phyloP scores from a whole-genome alignment of 2,329 filamentous ascomycete species.

The Neofusicoccum ribis region DNA sequence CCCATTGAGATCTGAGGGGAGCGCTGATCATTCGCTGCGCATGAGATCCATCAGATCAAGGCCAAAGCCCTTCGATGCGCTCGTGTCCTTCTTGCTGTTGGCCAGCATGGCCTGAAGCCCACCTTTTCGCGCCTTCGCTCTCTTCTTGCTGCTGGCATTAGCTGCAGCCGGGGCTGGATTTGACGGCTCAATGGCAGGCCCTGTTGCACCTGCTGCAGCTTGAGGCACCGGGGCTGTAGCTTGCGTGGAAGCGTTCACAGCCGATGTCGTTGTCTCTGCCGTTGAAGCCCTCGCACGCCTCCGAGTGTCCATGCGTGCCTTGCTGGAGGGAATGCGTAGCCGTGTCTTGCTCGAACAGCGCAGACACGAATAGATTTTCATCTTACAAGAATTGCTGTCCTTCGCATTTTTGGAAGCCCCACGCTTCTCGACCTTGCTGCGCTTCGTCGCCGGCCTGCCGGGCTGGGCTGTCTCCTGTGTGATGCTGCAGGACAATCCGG shows the following conservation, averaged over 20 bases:
- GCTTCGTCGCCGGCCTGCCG: background rate
- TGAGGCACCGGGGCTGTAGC: background rate
- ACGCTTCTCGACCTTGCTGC: background rate
- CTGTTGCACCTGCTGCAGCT: background rate
- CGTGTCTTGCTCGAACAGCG: constrained; percentile 35
- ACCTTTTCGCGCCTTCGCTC: constrained; percentile 56
- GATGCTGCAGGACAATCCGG: constrained; percentile 37
- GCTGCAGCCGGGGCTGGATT: constrained; percentile 30
- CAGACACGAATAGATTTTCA: constrained; percentile 30
- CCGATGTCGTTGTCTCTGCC: background rate
- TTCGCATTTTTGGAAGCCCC: background rate
- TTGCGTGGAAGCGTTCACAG: background rate
- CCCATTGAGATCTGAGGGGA: background rate
- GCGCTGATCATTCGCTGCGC: constrained; percentile 34
- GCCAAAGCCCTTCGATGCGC: constrained; percentile 36
- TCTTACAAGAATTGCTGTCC: constrained; percentile 20
- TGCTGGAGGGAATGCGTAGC: constrained; percentile 24
- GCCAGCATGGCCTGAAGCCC: constrained; percentile 57
- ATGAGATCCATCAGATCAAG: constrained; percentile 58
- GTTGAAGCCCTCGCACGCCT: constrained; percentile 19
- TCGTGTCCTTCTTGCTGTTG: constrained; percentile 37
- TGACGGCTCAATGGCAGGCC: background rate
- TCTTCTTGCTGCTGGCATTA: constrained; percentile 54
- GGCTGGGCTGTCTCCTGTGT: constrained; percentile 19
- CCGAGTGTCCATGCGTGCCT: constrained; percentile 27